phyloP scores from a whole-genome alignment of 2,329 filamentous ascomycete genomes.

The Nemania sp. region DNA sequence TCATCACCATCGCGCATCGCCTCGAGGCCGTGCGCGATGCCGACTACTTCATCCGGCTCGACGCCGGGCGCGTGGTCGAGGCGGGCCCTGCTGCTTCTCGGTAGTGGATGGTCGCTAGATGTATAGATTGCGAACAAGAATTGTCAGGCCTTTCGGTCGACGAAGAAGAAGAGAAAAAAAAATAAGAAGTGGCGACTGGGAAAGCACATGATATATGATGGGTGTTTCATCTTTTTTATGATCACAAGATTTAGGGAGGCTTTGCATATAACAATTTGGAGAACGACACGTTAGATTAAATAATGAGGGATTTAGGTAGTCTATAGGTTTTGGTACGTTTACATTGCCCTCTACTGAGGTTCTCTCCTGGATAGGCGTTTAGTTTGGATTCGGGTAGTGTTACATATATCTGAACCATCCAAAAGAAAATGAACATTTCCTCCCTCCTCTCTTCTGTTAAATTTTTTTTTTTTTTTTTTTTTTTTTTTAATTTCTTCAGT shows the following conservation, averaged over 20 bases:
- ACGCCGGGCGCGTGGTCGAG: slow-evolving; percentile 55
- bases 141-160: background rate
- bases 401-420: too few relatives aligned
- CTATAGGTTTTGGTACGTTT: background rate
- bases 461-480: too few relatives aligned
- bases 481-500: too few relatives aligned
- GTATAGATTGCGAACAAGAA: background rate
- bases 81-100: slow-evolving; percentile 46
- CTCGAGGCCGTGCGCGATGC: slow-evolving; percentile 65
- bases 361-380: background rate
- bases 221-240: background rate
- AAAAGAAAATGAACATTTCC: too few relatives aligned
- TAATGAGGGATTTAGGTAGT: background rate
- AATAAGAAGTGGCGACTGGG: too few relatives aligned
- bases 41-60: slow-evolving; percentile 58
- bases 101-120: background rate
- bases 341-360: background rate
- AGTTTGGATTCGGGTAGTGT: background rate
- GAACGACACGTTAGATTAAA: background rate
- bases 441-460: too few relatives aligned
- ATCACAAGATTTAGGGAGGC: background rate
- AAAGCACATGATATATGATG: too few relatives aligned
- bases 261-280: background rate
- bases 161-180: background rate
- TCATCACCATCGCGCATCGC: slow-evolving; percentile 70